These are phyloP conservation scores for Penicillium bialowiezense DNA, from an alignment of 495 filamentous ascomycete species.

Conservation along the genomic window DNA sequence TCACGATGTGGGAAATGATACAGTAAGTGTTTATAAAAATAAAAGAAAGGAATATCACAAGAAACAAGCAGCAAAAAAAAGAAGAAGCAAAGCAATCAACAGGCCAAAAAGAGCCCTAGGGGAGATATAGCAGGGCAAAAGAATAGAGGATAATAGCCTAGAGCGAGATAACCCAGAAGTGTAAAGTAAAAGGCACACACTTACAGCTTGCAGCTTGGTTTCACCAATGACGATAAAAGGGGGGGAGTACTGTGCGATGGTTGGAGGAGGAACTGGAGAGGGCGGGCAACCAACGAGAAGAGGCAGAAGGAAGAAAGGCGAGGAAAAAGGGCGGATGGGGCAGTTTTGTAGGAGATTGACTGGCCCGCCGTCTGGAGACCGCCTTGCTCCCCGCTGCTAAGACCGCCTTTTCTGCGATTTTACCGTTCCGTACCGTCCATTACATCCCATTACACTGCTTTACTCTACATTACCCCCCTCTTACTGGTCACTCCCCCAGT, in stretches of 20 bases:
- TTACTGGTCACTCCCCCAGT: neutral
- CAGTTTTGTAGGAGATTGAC: constrained; percentile 39
- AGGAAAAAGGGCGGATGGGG: constrained; percentile 47
- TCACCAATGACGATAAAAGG: constrained; percentile 16
- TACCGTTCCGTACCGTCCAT: neutral
- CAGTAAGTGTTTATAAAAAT: too few relatives aligned
- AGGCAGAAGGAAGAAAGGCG: constrained; percentile 41
- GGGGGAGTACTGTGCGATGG: constrained; percentile 27
- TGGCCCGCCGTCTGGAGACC: constrained; percentile 4
- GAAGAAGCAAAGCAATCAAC: too few relatives aligned
- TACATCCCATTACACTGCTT: neutral
- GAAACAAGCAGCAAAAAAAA: neutral
- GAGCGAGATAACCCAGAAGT: too few relatives aligned
- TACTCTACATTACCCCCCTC: neutral
- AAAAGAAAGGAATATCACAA: neutral
- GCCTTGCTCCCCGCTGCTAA: constrained; percentile 7
- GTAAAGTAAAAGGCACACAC: too few relatives aligned
- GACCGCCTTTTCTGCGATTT: constrained; percentile 2
- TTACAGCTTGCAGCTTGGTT: neutral
- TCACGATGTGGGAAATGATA: too few relatives aligned
- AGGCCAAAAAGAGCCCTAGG: too few relatives aligned
- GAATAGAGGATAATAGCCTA: too few relatives aligned
- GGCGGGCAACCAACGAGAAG: constrained; percentile 48
- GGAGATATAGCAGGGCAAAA: too few relatives aligned
- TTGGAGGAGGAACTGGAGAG: constrained; percentile 30